These are phyloP conservation scores for Macrolepiota fuliginosa DNA, from an alignment of 768 basidiomycete genomes.

Conservation along the genomic window DNA sequence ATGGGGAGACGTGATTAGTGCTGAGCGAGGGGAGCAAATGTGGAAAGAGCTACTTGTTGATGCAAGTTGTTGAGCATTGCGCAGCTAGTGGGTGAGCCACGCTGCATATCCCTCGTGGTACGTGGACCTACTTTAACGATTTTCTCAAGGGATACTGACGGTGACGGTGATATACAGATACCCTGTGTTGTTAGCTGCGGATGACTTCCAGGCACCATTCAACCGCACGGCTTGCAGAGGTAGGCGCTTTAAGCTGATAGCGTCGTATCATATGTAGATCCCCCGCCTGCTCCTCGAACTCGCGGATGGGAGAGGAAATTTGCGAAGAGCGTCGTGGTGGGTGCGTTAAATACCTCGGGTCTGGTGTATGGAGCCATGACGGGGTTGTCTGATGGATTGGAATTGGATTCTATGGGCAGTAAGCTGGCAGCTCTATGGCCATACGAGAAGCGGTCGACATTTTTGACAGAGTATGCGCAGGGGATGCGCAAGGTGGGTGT, in stretches of 20 bases:
- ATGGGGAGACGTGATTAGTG: conserved; percentile 52
- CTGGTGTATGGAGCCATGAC: conserved; percentile 55
- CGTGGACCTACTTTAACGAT: conserved; percentile 14
- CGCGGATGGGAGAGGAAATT: conserved; percentile 69
- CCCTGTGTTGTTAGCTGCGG: conserved; percentile 82
- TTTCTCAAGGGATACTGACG: neutral
- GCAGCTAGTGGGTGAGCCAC: conserved; percentile 71
- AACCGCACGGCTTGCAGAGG: conserved; percentile 67
- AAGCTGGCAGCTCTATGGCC: conserved; percentile 27
- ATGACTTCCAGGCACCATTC: conserved; percentile 86
- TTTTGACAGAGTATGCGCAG: conserved; percentile 48
- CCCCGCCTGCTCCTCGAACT: conserved; percentile 79
- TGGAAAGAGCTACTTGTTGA: conserved; percentile 77
- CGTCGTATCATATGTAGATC: conserved; percentile 75
- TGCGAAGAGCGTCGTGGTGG: conserved; percentile 66
- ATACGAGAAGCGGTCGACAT: conserved; percentile 52
- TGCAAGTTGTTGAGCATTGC: conserved; percentile 76
- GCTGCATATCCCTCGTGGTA: conserved; percentile 80
- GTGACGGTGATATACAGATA: conserved; percentile 37
- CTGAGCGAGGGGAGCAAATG: conserved; percentile 76
- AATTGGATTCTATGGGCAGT: conserved; percentile 32
- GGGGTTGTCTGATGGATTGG: conserved; percentile 65
- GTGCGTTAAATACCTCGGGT: conserved; percentile 63
- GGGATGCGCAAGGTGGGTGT: neutral
- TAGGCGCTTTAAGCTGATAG: conserved; percentile 64